Percentiles rank a stretch among this genome's conserved stretches.
Evolutionary conservation across 2,329 filamentous ascomycete genomes (phyloP).

Genomic region (Neopestalotiopsis clavispora): DNA sequence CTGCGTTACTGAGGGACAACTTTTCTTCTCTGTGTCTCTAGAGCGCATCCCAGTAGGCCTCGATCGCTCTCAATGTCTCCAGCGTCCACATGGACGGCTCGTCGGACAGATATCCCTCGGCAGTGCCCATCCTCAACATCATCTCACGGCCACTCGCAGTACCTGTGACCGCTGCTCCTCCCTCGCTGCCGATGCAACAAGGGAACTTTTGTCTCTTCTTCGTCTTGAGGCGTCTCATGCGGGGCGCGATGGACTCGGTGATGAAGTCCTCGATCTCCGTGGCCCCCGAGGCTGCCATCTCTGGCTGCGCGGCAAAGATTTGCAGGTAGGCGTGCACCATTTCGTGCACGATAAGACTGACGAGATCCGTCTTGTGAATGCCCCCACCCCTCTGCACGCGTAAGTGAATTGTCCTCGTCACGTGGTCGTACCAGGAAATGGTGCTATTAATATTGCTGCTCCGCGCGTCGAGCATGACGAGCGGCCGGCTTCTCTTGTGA

Average conservation of each 20-base stretch:
- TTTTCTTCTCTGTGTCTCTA: background rate
- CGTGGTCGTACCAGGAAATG: background rate
- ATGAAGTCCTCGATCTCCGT: background rate
- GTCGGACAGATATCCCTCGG: background rate
- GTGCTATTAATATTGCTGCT: background rate
- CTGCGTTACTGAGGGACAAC: too few relatives aligned
- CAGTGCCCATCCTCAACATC: background rate
- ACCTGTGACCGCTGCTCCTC: background rate
- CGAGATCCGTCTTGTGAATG: background rate
- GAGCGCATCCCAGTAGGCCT: background rate
- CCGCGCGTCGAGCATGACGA: background rate
- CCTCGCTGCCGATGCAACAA: background rate
- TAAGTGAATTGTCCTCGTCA: background rate
- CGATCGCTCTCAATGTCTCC: background rate
- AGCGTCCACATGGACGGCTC: background rate
- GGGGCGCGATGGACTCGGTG: background rate
- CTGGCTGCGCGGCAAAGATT: background rate
- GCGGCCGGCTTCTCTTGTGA: background rate
- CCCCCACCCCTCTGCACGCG: background rate
- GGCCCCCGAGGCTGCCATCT: background rate
- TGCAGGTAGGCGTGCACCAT: background rate
- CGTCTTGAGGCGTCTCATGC: background rate
- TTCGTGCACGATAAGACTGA: background rate
- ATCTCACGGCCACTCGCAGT: background rate
- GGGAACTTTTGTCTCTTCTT: conserved; percentile 1